phyloP scores from a whole-genome alignment of 176 grass and related monocot genomes.

The Aegilops bicornis region DNA sequence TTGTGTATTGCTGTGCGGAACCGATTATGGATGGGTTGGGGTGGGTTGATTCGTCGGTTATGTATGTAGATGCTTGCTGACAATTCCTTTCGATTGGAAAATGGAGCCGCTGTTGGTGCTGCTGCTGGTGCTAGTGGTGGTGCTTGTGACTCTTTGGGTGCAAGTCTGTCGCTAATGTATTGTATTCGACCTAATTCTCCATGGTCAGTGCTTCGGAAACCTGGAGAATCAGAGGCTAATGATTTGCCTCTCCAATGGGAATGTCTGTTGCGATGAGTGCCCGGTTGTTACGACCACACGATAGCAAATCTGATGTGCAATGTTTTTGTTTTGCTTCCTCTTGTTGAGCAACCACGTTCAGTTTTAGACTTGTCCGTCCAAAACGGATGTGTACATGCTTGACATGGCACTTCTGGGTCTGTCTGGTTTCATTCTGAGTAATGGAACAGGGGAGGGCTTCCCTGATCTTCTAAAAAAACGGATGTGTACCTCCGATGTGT shows the following conservation, averaged over 20 bases:
- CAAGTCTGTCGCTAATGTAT: background rate
- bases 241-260: background rate
- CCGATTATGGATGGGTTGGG: background rate
- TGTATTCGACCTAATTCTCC: background rate
- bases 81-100: background rate
- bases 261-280: background rate
- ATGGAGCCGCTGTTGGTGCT: background rate
- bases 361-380: no score
- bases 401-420: no score
- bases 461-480: no score
- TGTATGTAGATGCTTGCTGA: background rate
- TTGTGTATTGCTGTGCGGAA: background rate
- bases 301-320: background rate
- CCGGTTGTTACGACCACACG: background rate
- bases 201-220: background rate
- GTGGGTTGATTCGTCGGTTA: background rate
- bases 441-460: no score
- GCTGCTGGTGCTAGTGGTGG: background rate
- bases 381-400: no score
- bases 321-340: background rate
- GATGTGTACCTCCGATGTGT: background rate
- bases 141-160: background rate
- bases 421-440: no score
- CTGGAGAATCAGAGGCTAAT: background rate
- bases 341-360: background rate